phyloP scores from a whole-genome alignment of 208 protist species.

The Trypanosoma melophagium region DNA sequence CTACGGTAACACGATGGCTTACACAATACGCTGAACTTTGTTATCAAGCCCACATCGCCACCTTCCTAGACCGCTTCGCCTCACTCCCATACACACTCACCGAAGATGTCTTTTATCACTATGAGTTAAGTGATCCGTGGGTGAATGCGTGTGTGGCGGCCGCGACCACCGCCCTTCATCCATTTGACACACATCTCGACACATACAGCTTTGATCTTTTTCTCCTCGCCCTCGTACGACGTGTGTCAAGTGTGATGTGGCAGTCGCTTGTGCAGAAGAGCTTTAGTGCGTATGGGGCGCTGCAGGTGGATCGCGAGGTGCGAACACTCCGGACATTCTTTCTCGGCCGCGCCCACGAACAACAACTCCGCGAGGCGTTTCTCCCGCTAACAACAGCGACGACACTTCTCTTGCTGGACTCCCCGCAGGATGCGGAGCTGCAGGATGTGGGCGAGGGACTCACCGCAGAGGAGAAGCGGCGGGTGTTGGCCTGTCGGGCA shows the following conservation, averaged over 20 bases:
- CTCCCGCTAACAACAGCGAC: constrained; percentile 44
- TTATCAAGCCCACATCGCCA: constrained; percentile 25
- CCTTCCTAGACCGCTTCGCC: constrained; percentile 58
- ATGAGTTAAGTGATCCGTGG: constrained; percentile 84
- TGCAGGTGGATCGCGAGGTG: constrained; percentile 85
- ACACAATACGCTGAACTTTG: constrained; percentile 13
- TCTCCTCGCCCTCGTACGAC: constrained; percentile 41
- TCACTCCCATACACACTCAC: constrained; percentile 60
- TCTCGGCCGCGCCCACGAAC: constrained; percentile 45
- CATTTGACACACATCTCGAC: constrained; percentile 34
- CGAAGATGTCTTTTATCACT: constrained; percentile 77
- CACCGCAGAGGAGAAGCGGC: constrained; percentile 70
- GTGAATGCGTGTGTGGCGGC: constrained; percentile 62
- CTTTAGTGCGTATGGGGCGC: constrained; percentile 63
- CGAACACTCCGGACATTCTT: constrained; percentile 71
- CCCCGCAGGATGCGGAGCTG: constrained; percentile 65
- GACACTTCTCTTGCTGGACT: constrained; percentile 67
- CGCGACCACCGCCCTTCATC: constrained; percentile 35
- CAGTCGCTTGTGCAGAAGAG: constrained; percentile 49
- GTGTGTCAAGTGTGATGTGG: constrained; percentile 30
- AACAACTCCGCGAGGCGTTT: constrained; percentile 59
- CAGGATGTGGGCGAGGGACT: constrained; percentile 38
- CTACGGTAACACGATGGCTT: constrained; percentile 8
- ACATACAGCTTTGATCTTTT: constrained; percentile 52
- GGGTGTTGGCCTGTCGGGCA: constrained; percentile 54